Percentiles rank a stretch among this genome's conserved stretches.
Conservation (phyloP, 2,329 filamentous ascomycete species). For the Colletotrichum sp. region DNA sequence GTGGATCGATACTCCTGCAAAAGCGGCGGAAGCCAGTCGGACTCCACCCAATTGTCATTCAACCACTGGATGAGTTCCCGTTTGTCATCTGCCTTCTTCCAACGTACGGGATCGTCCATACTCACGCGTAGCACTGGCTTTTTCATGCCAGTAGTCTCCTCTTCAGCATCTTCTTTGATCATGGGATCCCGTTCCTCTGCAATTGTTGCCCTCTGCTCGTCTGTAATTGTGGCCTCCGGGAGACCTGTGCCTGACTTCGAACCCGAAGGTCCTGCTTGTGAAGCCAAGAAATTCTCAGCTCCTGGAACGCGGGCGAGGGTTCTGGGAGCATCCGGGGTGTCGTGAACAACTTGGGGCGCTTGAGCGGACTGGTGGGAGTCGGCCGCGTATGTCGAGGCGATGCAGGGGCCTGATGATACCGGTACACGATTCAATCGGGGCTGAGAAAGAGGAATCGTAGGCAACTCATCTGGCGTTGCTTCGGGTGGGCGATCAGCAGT, state of each 20-base stretch:
- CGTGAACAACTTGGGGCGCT: not conserved
- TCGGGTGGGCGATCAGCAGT: not conserved
- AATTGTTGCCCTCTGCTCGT: not conserved
- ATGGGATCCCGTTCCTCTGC: not conserved
- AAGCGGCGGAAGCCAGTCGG: slow-evolving; percentile 9
- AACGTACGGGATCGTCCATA: not conserved
- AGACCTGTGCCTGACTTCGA: not conserved
- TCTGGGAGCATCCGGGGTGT: not conserved
- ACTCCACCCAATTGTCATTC: not conserved
- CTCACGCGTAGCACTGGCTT: not conserved
- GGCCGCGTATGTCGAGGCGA: not conserved
- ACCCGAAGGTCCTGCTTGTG: not conserved
- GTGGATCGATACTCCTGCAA: not conserved
- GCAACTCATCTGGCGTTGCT: not conserved
- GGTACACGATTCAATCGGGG: not conserved
- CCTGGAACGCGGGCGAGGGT: not conserved
- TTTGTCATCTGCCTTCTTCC: not conserved
- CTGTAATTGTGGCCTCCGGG: not conserved
- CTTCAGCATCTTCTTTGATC: not conserved
- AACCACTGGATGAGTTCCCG: not conserved
- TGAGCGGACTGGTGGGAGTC: not conserved
- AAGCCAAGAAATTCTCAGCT: not conserved
- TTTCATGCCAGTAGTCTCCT: not conserved
- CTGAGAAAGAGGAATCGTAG: not conserved
- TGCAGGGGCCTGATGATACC: not conserved